A percentile compares a stretch with the other conserved stretches of the same genome.
Evolutionary conservation across 805 yeast genomes (phyloP).

Genomic region (baker's yeast (Saccharomyces cerevisiae)): DNA sequence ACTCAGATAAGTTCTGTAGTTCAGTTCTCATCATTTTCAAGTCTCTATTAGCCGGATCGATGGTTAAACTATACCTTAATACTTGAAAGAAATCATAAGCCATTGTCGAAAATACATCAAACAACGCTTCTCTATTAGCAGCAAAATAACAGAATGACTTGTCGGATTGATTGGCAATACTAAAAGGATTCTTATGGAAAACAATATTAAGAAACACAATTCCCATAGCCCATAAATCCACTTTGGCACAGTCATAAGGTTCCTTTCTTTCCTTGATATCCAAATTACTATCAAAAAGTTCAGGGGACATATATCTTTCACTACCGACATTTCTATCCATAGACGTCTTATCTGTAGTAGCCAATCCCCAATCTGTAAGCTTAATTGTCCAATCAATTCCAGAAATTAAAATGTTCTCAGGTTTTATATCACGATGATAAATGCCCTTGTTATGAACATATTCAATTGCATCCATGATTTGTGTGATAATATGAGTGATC

Average conservation of each 20-base stretch:
- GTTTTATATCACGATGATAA: conserved; percentile 77
- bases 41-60: conserved; percentile 82
- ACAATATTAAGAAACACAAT: conserved; percentile 73
- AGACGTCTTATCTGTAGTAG: conserved; percentile 45
- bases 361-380: conserved; percentile 70
- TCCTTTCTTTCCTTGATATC: conserved; percentile 36
- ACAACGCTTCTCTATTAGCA: conserved; percentile 76
- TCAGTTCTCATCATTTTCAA: conserved; percentile 53
- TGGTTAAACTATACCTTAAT: conserved; percentile 63
- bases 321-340: conserved; percentile 80
- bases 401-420: conserved; percentile 62
- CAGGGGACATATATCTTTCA: conserved; percentile 94
- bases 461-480: conserved; percentile 62
- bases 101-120: conserved; percentile 87
- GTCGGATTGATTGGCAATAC: conserved; percentile 71
- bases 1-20: conserved; percentile 48
- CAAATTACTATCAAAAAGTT: conserved; percentile 52
- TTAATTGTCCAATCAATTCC: conserved; percentile 47
- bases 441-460: conserved; percentile 66
- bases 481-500: conserved; percentile 48
- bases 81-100: conserved; percentile 81
- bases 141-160: conserved; percentile 80
- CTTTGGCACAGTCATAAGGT: conserved; percentile 68
- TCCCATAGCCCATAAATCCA: conserved; percentile 87
- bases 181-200: conserved; percentile 85